A percentile compares a stretch with the other conserved stretches of the same genome.
Evolutionary conservation across 768 basidiomycete species (phyloP).

Genomic region (Pleurotus ostreatus): DNA sequence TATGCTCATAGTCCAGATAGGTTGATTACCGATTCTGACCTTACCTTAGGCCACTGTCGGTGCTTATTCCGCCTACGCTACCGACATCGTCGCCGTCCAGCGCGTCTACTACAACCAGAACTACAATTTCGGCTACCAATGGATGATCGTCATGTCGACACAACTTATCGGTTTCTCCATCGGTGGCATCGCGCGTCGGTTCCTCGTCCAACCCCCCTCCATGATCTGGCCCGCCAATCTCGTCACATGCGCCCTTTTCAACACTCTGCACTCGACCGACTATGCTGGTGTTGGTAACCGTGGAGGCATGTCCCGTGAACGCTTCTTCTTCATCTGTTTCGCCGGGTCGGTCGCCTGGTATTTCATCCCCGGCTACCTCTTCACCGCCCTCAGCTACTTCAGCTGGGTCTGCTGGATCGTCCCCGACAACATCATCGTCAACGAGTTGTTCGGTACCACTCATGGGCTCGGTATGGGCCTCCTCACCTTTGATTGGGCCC

Average conservation of each 20-base stretch:
- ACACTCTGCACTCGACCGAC: constrained; percentile 72
- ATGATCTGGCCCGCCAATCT: constrained; percentile 82
- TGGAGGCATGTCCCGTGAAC: constrained; percentile 68
- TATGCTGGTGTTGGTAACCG: constrained; percentile 64
- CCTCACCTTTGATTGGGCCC: constrained; percentile 78
- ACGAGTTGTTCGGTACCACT: constrained; percentile 69
- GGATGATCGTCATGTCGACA: constrained; percentile 74
- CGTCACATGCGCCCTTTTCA: constrained; percentile 72
- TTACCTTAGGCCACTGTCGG: constrained; percentile 35
- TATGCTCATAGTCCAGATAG: constrained; percentile 4
- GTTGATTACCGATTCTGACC: constrained; percentile 28
- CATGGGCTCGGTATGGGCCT: constrained; percentile 63
- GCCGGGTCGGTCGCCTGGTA: constrained; percentile 59
- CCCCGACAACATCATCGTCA: constrained; percentile 62
- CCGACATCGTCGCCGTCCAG: constrained; percentile 75
- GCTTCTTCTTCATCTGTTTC: constrained; percentile 72
- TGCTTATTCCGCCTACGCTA: constrained; percentile 60
- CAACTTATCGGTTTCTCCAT: constrained; percentile 83
- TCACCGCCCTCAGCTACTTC: constrained; percentile 61
- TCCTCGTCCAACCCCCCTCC: constrained; percentile 69
- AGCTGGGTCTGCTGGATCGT: constrained; percentile 62
- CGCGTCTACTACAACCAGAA: constrained; percentile 66
- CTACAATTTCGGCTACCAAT: constrained; percentile 64
- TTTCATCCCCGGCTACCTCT: constrained; percentile 71
- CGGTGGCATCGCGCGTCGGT: constrained; percentile 66